These are phyloP conservation scores for Rhizopus delemar DNA, from an alignment of 371 early-diverging fungal species.

Conservation along the genomic window DNA sequence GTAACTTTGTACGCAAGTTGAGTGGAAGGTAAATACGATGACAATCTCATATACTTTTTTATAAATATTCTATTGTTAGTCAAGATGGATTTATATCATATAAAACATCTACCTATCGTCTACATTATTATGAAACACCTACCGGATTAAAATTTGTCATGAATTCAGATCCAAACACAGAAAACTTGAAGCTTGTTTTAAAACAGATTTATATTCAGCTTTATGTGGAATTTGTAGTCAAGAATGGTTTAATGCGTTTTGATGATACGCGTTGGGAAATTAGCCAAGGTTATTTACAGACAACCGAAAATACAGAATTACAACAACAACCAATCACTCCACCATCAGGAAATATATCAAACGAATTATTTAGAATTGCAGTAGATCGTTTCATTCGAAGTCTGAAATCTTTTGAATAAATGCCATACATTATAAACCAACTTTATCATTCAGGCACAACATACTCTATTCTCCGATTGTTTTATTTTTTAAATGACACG, in stretches of 20 bases:
- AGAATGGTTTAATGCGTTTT: constrained; percentile 69
- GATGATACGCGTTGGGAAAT: constrained; percentile 59
- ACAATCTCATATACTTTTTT: background rate
- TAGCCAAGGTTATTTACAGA: constrained; percentile 38
- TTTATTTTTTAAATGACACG: too few species aligned
- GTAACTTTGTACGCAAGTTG: constrained; percentile 86
- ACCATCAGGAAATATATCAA: constrained; percentile 63
- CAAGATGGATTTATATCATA: constrained; percentile 79
- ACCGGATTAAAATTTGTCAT: constrained; percentile 87
- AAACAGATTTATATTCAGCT: constrained; percentile 81
- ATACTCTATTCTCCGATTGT: too few species aligned
- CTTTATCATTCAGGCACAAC: too few species aligned
- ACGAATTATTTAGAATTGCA: constrained; percentile 70
- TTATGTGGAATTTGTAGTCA: constrained; percentile 91
- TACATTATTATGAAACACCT: constrained; percentile 88
- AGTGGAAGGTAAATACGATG: constrained; percentile 40
- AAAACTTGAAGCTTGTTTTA: constrained; percentile 68
- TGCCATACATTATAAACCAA: too few species aligned
- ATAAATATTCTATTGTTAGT: constrained; percentile 24
- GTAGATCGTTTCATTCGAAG: constrained; percentile 69
- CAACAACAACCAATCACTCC: constrained; percentile 10
- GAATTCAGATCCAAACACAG: constrained; percentile 76
- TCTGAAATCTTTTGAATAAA: constrained; percentile 65
- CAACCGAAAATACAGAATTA: constrained; percentile 7
- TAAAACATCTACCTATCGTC: constrained; percentile 80